phyloP scores from a whole-genome alignment of 2,329 filamentous ascomycete genomes.

The Colletotrichum agaves region DNA sequence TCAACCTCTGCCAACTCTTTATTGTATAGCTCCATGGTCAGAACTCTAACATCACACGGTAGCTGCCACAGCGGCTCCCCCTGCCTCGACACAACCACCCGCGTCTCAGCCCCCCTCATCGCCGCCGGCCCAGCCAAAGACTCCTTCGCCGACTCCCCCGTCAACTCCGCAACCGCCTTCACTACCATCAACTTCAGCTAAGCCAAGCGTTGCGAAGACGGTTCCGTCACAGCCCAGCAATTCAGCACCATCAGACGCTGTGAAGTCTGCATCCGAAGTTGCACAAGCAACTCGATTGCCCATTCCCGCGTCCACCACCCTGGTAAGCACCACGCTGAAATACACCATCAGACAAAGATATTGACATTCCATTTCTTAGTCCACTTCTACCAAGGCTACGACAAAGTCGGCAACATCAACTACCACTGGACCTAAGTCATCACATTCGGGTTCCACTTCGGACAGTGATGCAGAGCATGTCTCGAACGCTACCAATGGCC shows the following conservation, averaged over 20 bases:
- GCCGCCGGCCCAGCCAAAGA: background rate
- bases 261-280: background rate
- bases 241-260: background rate
- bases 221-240: slow-evolving; percentile 1
- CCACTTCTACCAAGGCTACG: slow-evolving; percentile 19
- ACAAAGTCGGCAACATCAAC: slow-evolving; percentile 33
- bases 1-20: background rate
- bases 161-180: slow-evolving; percentile 14
- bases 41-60: background rate
- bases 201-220: background rate
- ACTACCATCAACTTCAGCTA: background rate
- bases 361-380: background rate
- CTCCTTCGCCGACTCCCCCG: background rate
- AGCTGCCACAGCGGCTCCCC: slow-evolving; percentile 23
- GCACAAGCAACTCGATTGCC: slow-evolving; percentile 36
- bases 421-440: slow-evolving; percentile 24
- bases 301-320: slow-evolving; percentile 25
- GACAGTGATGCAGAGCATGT: background rate
- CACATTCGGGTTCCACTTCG: slow-evolving; percentile 15
- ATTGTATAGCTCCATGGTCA: background rate
- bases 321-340: slow-evolving; percentile 9
- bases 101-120: slow-evolving; percentile 11
- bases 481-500: slow-evolving; percentile 40
- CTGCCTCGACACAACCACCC: slow-evolving; percentile 18
- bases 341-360: background rate